Evolutionary conservation across 441 rosid species (phyloP).

Genomic region (Mallotus repandus): DNA sequence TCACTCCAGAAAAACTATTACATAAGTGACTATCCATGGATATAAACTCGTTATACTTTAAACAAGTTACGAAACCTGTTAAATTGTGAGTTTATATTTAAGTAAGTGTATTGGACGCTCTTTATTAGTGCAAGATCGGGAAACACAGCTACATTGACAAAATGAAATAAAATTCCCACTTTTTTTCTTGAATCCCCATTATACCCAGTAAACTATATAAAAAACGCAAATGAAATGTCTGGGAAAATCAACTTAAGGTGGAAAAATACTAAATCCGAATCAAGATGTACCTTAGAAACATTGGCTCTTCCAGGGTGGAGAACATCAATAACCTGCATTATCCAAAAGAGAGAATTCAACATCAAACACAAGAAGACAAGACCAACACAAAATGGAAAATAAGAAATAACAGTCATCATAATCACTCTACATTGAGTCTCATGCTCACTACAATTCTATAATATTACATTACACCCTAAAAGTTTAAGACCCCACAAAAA

Average conservation of each 20-base stretch:
- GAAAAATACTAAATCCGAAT: not conserved
- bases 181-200: no score
- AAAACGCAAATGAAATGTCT: no score
- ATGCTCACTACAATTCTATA: not conserved
- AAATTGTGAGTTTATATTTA: no score
- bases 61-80: no score
- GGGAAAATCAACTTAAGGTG: not conserved
- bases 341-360: not conserved
- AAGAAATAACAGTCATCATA: not conserved
- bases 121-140: no score
- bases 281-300: slow-evolving; percentile 72
- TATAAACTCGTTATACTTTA: not conserved
- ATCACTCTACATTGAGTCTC: no score
- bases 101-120: no score
- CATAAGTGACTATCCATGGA: no score
- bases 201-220: not conserved
- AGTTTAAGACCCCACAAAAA: no score
- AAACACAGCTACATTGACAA: not conserved
- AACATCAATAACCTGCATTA: slow-evolving; percentile 77
- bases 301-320: slow-evolving; percentile 91
- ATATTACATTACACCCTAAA: not conserved
- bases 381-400: not conserved
- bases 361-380: not conserved
- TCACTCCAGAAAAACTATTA: no score
- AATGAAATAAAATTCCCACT: no score